These are phyloP conservation scores for Tieghemostelium lacteum DNA, from an alignment of 78 protist species.

Conservation along the genomic window DNA sequence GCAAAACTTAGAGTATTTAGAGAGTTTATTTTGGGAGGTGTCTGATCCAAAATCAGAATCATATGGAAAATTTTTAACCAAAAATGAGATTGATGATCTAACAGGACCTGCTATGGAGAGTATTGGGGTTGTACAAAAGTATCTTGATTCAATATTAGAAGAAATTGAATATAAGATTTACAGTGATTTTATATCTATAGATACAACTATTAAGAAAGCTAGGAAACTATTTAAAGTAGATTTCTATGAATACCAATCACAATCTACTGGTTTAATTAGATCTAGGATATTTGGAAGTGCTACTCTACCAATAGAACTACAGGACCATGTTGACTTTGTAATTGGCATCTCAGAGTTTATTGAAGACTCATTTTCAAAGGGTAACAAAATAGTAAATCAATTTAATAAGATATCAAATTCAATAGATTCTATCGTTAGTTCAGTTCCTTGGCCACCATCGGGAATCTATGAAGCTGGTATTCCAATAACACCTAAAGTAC, in stretches of 20 bases:
- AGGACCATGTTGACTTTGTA: conserved; percentile 54
- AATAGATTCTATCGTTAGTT: background rate
- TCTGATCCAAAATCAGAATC: background rate
- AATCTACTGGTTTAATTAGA: conserved; percentile 4
- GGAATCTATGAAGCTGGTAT: background rate
- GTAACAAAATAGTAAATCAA: background rate
- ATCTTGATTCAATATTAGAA: background rate
- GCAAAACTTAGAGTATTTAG: conserved; percentile 18
- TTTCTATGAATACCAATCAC: conserved; percentile 1
- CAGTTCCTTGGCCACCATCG: background rate
- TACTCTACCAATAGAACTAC: conserved; percentile 16
- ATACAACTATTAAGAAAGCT: background rate
- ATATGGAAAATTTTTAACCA: background rate
- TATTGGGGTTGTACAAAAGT: background rate
- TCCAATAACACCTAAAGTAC: background rate
- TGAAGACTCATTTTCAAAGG: too few species aligned
- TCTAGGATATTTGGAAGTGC: conserved; percentile 32
- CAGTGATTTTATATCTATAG: conserved; percentile 35
- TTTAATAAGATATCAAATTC: background rate
- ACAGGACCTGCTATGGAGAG: background rate
- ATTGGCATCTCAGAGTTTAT: conserved; percentile 69
- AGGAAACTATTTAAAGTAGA: conserved; percentile 14
- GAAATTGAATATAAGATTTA: background rate
- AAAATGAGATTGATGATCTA: background rate
- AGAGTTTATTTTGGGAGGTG: conserved; percentile 20